A percentile compares a stretch with the other conserved stretches of the same genome.
phyloP scores from a whole-genome alignment of 202 grass and related monocot species.

The Schoenoplectus tabernaemontani region DNA sequence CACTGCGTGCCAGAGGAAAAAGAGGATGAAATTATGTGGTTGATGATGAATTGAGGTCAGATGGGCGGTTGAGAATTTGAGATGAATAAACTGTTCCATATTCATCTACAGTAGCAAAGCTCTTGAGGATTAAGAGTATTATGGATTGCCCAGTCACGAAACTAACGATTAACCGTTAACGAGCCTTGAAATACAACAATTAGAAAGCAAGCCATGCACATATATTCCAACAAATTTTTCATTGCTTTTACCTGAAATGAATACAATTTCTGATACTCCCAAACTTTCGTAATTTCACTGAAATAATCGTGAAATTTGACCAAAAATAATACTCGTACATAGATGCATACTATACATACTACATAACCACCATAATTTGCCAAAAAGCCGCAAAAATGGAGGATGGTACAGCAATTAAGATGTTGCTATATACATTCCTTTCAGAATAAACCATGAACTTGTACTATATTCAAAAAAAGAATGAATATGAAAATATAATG shows the following conservation, averaged over 20 bases:
- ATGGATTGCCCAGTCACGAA: too few species aligned
- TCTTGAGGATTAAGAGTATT: too few species aligned
- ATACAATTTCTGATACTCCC: not conserved
- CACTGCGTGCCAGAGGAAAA: too few species aligned
- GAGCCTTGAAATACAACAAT: too few species aligned
- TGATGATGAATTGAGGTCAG: too few species aligned
- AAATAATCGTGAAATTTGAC: slow-evolving; percentile 68
- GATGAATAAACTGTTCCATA: too few species aligned
- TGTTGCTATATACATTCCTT: slow-evolving; percentile 57
- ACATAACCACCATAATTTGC: slow-evolving; percentile 45
- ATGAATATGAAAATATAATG: slow-evolving; percentile 16
- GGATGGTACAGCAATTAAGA: slow-evolving; percentile 33
- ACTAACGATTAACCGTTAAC: too few species aligned
- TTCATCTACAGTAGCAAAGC: too few species aligned
- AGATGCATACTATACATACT: slow-evolving; percentile 27
- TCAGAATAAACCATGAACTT: slow-evolving; percentile 21
- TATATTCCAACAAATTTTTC: not conserved
- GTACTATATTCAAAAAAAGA: slow-evolving; percentile 18
- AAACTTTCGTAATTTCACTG: slow-evolving; percentile 53
- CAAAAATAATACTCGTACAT: slow-evolving; percentile 18
- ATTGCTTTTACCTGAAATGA: not conserved
- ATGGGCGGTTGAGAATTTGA: too few species aligned
- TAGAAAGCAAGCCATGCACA: not conserved
- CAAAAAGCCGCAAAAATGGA: slow-evolving; percentile 74
- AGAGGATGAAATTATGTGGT: too few species aligned